These are phyloP conservation scores for Tremella yokohamensis DNA, from an alignment of 768 basidiomycete genomes.

Conservation along the genomic window DNA sequence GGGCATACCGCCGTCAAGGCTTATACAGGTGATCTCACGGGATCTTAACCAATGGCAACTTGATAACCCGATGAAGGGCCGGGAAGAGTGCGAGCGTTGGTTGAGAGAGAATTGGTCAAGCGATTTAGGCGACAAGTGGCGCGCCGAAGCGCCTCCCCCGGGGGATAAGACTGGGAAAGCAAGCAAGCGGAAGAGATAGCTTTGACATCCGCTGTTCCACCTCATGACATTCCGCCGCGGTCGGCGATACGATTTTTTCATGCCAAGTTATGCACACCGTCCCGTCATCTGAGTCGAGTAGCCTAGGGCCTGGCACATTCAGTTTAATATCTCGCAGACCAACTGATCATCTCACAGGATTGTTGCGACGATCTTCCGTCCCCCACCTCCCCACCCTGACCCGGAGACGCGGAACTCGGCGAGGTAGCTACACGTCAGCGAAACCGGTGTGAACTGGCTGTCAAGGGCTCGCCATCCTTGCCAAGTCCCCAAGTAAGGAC, in stretches of 20 bases:
- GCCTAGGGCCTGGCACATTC: slow-evolving; percentile 2
- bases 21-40: slow-evolving; percentile 65
- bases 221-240: not conserved
- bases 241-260: too few relatives aligned
- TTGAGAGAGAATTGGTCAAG: slow-evolving; percentile 51
- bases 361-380: slow-evolving; percentile 43
- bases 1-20: slow-evolving; percentile 62
- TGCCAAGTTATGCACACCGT: too few relatives aligned
- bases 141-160: slow-evolving; percentile 12
- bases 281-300: too few relatives aligned
- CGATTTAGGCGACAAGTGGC: slow-evolving; percentile 29
- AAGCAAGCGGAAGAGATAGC: slow-evolving; percentile 10
- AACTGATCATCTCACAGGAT: slow-evolving; percentile 25
- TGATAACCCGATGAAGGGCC: slow-evolving; percentile 64
- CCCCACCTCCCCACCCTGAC: slow-evolving; percentile 38
- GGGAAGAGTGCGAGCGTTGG: slow-evolving; percentile 69
- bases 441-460: too few relatives aligned
- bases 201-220: too few relatives aligned
- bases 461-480: slow-evolving; percentile 59
- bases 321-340: not conserved
- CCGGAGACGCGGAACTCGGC: slow-evolving; percentile 58
- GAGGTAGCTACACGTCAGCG: slow-evolving; percentile 62
- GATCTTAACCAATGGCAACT: slow-evolving; percentile 81
- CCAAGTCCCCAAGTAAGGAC: slow-evolving; percentile 84
- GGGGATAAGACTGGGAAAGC: slow-evolving; percentile 10